Conservation (phyloP, 2,329 filamentous ascomycete species). For the Colletotrichum lini region DNA sequence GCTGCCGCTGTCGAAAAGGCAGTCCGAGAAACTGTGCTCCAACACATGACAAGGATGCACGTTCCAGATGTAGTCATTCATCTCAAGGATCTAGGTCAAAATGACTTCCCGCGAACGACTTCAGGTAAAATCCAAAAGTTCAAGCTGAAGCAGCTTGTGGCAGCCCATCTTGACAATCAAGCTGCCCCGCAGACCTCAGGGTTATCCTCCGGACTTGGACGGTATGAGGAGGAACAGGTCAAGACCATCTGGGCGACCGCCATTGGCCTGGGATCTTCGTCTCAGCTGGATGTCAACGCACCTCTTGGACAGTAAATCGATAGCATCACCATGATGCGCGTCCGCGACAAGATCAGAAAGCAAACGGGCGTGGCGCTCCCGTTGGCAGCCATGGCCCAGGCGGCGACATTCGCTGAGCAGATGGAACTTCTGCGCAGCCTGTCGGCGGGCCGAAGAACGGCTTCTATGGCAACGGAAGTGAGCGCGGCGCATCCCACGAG, state of each 20-base stretch:
- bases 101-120: background rate
- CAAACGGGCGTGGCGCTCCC: constrained; percentile 3
- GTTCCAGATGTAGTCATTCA: background rate
- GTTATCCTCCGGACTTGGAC: background rate
- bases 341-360: background rate
- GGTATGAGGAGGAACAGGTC: background rate
- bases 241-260: background rate
- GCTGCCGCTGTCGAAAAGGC: background rate
- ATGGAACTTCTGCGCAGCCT: constrained; percentile 14
- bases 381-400: constrained; percentile 6
- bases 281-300: background rate
- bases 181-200: background rate
- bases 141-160: background rate
- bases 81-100: background rate
- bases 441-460: background rate
- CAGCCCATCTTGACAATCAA: background rate
- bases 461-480: background rate
- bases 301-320: background rate
- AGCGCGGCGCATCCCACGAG: background rate
- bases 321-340: background rate
- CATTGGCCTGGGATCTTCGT: background rate
- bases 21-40: background rate
- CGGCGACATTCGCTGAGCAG: background rate
- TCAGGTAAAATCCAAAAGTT: background rate
- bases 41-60: background rate